phyloP scores from a whole-genome alignment of 352 stramenopile species.

The Blastocystis sp. region DNA sequence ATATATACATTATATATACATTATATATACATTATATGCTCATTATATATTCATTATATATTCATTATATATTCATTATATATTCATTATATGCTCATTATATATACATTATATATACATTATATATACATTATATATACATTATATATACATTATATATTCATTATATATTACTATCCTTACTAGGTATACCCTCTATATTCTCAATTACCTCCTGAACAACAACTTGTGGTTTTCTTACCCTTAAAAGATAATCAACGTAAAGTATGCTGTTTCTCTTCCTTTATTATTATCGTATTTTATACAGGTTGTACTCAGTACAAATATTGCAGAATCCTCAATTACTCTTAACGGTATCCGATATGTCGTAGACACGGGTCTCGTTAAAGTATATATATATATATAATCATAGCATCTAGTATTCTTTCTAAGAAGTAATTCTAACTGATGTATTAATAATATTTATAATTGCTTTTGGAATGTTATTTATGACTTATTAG shows the following conservation, averaged over 20 bases:
- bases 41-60: neutral
- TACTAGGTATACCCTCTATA: conserved; percentile 77
- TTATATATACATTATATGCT: neutral
- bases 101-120: neutral
- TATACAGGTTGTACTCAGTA: conserved; percentile 53
- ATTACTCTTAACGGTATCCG: conserved; percentile 92
- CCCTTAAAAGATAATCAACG: conserved; percentile 49
- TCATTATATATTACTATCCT: too few relatives aligned
- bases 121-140: too few relatives aligned
- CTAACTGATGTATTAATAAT: too few relatives aligned
- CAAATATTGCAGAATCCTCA: conserved; percentile 82
- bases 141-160: too few relatives aligned
- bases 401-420: too few relatives aligned
- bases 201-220: conserved; percentile 69
- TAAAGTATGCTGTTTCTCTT: conserved; percentile 46
- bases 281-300: conserved; percentile 5
- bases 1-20: neutral
- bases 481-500: too few relatives aligned
- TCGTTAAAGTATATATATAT: too few relatives aligned
- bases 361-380: conserved; percentile 83
- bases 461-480: too few relatives aligned
- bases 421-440: too few relatives aligned
- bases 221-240: conserved; percentile 78
- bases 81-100: neutral
- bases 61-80: neutral